Evolutionary conservation across 2,329 filamentous ascomycete species (phyloP).

Genomic region (Ceratocystis alfenasii): DNA sequence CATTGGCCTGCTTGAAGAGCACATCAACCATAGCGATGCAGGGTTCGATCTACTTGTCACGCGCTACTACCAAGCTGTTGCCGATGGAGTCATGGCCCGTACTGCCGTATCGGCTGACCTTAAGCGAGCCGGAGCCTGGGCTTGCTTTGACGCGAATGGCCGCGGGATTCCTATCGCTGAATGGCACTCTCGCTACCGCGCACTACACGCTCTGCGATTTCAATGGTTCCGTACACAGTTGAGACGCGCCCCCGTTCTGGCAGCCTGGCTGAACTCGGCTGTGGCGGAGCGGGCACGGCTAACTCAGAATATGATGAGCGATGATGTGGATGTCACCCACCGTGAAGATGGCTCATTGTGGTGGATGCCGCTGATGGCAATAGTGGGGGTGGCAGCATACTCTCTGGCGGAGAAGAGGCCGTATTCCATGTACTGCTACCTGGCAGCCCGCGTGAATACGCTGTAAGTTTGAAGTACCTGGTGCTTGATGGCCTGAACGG

Average conservation of each 20-base stretch:
- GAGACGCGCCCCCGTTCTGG: slow-evolving; percentile 1
- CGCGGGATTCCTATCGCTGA: background rate
- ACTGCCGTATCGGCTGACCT: slow-evolving; percentile 1
- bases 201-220: slow-evolving; percentile 20
- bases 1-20: slow-evolving; percentile 25
- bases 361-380: slow-evolving; percentile 16
- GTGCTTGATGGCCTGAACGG: too few species aligned
- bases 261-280: background rate
- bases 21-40: slow-evolving; percentile 24
- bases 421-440: slow-evolving; percentile 14
- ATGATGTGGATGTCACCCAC: background rate
- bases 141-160: slow-evolving; percentile 6
- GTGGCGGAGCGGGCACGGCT: background rate
- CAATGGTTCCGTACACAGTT: slow-evolving; percentile 12
- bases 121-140: slow-evolving; percentile 23
- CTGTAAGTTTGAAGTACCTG: background rate
- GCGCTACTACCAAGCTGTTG: slow-evolving; percentile 26
- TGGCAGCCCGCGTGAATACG: slow-evolving; percentile 14
- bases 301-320: background rate
- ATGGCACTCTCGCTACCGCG: slow-evolving; percentile 25
- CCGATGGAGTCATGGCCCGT: slow-evolving; percentile 17
- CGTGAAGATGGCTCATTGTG: slow-evolving; percentile 6
- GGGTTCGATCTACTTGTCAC: slow-evolving; percentile 24
- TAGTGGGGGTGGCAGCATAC: slow-evolving; percentile 4
- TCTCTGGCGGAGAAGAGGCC: background rate